A percentile compares a stretch with the other conserved stretches of the same genome.
Conservation (phyloP, 371 early-diverging fungal species). For the Mortierella sp. region DNA sequence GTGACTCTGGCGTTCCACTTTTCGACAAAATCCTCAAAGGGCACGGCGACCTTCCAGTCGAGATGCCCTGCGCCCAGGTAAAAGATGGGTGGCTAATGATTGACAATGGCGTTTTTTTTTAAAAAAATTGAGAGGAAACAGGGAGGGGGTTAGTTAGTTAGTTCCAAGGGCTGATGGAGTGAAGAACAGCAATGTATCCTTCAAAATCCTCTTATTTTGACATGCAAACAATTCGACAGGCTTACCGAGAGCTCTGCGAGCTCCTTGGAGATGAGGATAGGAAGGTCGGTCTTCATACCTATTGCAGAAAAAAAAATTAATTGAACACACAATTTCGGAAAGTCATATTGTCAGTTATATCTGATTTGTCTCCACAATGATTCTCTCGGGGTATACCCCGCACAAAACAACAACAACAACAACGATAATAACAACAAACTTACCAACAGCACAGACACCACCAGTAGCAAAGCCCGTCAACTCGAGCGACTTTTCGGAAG, state of each 20-base stretch:
- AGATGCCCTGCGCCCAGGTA: slow-evolving; percentile 92
- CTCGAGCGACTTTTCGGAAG: slow-evolving; percentile 51
- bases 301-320: no score
- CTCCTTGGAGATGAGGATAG: slow-evolving; percentile 40
- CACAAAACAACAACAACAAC: background rate
- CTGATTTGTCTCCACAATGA: background rate
- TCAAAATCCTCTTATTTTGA: background rate
- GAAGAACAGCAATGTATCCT: no score
- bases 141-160: no score
- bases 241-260: slow-evolving; percentile 50
- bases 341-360: background rate
- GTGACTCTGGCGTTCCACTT: slow-evolving; percentile 48
- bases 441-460: slow-evolving; percentile 53
- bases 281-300: slow-evolving; percentile 52
- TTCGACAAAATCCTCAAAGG: slow-evolving; percentile 74
- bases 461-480: slow-evolving; percentile 37
- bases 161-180: background rate
- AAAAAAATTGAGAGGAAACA: background rate
- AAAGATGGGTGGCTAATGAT: slow-evolving; percentile 78
- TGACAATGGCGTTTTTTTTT: background rate
- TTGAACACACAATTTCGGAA: background rate
- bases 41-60: slow-evolving; percentile 89
- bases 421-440: slow-evolving; percentile 31
- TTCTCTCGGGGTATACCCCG: background rate
- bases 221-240: background rate